Percentiles rank a stretch among this genome's conserved stretches.
Evolutionary conservation across 768 basidiomycete genomes (phyloP).

Genomic region (Pholiota molesta): DNA sequence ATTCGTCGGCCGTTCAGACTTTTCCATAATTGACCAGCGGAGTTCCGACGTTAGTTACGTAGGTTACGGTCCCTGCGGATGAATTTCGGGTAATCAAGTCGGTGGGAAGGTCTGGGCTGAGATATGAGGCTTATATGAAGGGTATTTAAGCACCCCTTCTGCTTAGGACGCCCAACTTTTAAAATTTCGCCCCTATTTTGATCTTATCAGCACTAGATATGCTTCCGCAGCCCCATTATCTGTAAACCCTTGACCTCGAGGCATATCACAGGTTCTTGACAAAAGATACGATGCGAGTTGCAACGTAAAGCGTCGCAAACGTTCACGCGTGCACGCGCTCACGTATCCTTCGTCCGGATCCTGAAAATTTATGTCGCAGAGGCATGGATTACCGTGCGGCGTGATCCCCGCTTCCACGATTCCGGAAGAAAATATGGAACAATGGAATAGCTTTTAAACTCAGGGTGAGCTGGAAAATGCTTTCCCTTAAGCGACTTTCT

Average conservation of each 20-base stretch:
- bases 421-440: not conserved
- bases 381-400: not conserved
- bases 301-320: not conserved
- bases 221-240: constrained; percentile 7
- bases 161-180: not conserved
- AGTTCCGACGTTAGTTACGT: not conserved
- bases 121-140: not conserved
- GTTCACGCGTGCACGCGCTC: not conserved
- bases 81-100: not conserved
- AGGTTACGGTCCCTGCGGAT: not conserved
- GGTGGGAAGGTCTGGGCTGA: not conserved
- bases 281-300: not conserved
- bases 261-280: not conserved
- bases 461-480: not conserved
- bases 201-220: not conserved
- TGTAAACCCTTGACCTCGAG: constrained; percentile 1
- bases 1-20: not conserved
- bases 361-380: not conserved
- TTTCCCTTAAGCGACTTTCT: not conserved
- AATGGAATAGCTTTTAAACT: not conserved
- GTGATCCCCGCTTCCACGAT: not conserved
- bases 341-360: not conserved
- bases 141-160: not conserved
- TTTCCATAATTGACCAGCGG: not conserved
- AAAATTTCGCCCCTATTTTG: not conserved